phyloP scores from a whole-genome alignment of 176 grass and related monocot species.

The Oryza meridionalis region DNA sequence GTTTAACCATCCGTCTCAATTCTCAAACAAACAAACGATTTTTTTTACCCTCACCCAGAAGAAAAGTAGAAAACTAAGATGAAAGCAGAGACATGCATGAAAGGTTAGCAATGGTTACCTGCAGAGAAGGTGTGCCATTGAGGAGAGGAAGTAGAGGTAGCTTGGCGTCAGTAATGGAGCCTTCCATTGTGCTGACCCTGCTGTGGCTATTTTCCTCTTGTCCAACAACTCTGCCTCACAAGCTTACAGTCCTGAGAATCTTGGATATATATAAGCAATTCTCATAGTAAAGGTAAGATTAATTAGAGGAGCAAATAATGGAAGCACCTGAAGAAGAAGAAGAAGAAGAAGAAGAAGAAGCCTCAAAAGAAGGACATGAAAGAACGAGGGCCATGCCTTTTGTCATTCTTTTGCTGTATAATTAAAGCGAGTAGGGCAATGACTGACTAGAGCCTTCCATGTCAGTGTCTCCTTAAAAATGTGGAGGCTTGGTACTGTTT shows the following conservation, averaged over 20 bases:
- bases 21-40: not conserved
- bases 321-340: not conserved
- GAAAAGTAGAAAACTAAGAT: not conserved
- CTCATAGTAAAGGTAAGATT: not conserved
- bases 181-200: not conserved
- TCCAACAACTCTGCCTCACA: not conserved
- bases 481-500: not conserved
- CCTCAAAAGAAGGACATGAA: not conserved
- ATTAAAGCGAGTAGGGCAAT: not conserved
- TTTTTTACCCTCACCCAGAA: not conserved
- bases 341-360: not conserved
- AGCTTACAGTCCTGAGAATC: no score
- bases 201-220: not conserved
- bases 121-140: not conserved
- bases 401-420: not conserved
- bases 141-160: conserved; percentile 34
- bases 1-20: no score
- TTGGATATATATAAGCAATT: not conserved
- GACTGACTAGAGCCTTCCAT: not conserved
- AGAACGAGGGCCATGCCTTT: not conserved
- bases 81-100: not conserved
- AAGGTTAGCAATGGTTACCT: not conserved
- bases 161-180: not conserved
- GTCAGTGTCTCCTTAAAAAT: not conserved
- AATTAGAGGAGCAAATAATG: not conserved